phyloP scores from a whole-genome alignment of 2,329 filamentous ascomycete species.

The Apiospora phragmitis region DNA sequence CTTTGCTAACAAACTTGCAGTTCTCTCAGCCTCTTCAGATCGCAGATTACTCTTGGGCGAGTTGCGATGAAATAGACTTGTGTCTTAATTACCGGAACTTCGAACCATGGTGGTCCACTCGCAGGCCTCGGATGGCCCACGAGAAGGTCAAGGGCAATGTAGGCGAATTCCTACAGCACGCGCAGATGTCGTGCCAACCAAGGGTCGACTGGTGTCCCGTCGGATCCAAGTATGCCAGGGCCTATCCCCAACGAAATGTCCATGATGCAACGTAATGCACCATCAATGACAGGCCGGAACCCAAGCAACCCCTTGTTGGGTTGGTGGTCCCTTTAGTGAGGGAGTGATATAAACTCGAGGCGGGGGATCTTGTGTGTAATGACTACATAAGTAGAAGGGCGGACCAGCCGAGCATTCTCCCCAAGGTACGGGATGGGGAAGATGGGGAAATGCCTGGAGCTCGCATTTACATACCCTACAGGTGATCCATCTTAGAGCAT shows the following conservation, averaged over 20 bases:
- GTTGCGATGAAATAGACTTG: constrained; percentile 55
- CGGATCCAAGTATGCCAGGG: neutral
- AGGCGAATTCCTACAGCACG: neutral
- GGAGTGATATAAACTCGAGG: neutral
- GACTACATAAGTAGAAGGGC: neutral
- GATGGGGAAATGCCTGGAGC: neutral
- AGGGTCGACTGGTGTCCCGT: neutral
- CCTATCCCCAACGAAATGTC: neutral
- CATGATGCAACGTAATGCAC: neutral
- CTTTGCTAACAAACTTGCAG: constrained; percentile 44
- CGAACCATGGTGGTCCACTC: neutral
- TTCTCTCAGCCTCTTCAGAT: constrained; percentile 89
- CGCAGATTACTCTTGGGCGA: constrained; percentile 82
- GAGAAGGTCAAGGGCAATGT: neutral
- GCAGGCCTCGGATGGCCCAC: neutral
- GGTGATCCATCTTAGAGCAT: neutral
- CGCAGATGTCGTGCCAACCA: neutral
- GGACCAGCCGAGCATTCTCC: neutral
- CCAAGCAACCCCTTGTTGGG: neutral
- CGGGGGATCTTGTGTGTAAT: neutral
- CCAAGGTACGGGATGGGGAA: neutral
- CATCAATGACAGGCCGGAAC: neutral
- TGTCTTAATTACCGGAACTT: neutral
- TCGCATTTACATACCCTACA: neutral
- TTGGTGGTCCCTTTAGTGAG: neutral